Percentiles rank a stretch among this genome's conserved stretches.
phyloP scores from a whole-genome alignment of 2,329 filamentous ascomycete genomes.

The Neodidymelliopsis sp. region DNA sequence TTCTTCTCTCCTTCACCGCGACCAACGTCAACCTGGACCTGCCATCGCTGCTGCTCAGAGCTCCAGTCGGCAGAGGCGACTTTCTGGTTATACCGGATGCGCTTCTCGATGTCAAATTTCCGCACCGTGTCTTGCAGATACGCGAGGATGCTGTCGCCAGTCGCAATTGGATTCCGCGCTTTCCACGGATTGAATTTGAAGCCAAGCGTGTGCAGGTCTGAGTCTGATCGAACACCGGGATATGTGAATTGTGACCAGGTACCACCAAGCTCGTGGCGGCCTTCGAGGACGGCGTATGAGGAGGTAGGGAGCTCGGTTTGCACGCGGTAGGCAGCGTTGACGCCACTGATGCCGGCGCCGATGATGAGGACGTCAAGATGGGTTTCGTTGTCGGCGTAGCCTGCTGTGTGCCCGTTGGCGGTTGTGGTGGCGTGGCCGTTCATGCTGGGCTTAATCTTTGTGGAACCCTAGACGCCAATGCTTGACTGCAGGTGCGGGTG shows the following conservation, averaged over 20 bases:
- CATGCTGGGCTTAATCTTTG: conserved; percentile 21
- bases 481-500: conserved; percentile 15
- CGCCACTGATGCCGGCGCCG: conserved; percentile 77
- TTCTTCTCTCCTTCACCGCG: conserved; percentile 42
- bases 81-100: conserved; percentile 55
- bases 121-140: conserved; percentile 55
- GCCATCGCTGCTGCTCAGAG: conserved; percentile 59
- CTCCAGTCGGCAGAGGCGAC: conserved; percentile 54
- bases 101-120: conserved; percentile 55
- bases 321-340: conserved; percentile 77
- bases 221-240: conserved; percentile 68
- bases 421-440: conserved; percentile 27
- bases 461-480: conserved; percentile 1
- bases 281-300: conserved; percentile 73
- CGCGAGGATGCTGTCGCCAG: conserved; percentile 53
- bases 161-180: conserved; percentile 55
- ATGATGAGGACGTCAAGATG: conserved; percentile 65
- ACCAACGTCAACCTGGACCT: conserved; percentile 36
- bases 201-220: conserved; percentile 59
- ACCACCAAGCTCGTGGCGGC: conserved; percentile 70
- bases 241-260: conserved; percentile 84
- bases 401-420: conserved; percentile 16
- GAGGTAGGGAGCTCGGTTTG: conserved; percentile 64
- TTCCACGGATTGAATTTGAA: conserved; percentile 77
- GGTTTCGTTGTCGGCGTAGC: conserved; percentile 16